Base-by-base conservation (phyloP, 2,329 filamentous ascomycete genomes). In the Samsoniella hepiali region DNA sequence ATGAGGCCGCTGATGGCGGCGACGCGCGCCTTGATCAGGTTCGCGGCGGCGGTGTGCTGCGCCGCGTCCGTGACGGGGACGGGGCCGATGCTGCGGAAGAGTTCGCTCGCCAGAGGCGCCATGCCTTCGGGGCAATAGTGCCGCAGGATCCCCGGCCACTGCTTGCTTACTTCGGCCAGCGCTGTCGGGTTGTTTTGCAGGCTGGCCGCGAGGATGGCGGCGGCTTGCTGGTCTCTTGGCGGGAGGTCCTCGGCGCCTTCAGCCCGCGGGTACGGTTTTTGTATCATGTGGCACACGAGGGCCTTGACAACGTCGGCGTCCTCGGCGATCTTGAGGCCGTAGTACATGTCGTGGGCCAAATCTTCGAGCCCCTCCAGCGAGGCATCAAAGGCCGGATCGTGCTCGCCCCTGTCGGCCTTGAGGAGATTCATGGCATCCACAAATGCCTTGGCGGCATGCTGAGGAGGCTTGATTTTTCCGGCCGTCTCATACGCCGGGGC, bases 281-380 rank as follows among this genome's bases (percentile, higher is more conserved):
- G 65, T 32, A 72, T 69, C 73, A 86, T 81, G 44, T 87, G 75
- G 69, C 85, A 87, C 64, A 88, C 75, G 2, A 89, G 78, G n/a
- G 79, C 74, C 66, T 79, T 79, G 59, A 88, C 68, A 1, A 82
- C 81, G 2, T 81, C 79, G 3, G 76, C 69, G 67, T 88, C 82
- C 70, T 86, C 82, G 29, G 82, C 79, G 64, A 89, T 81, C 71
- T 88, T 84, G 22, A 87, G 76, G 10, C 88, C 88, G 72, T 89
- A 90, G 76, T 88, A 90, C 66, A 89, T 85, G 72, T 89, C 88
- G 72, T 90, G 87, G 0, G 87, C 83, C 34, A 89, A 75, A 7
- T 90, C 87, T 65, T 83, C 79, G n/a, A 90, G 79, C 40, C 79
- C 79, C 40, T 83, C 80, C 8, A 90, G 78, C 0, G 84, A 83